A percentile compares a stretch with the other conserved stretches of the same genome.
These are phyloP conservation scores for Thelephora terrestris DNA, from an alignment of 1,284 basidiomycete species.

Conservation along the genomic window DNA sequence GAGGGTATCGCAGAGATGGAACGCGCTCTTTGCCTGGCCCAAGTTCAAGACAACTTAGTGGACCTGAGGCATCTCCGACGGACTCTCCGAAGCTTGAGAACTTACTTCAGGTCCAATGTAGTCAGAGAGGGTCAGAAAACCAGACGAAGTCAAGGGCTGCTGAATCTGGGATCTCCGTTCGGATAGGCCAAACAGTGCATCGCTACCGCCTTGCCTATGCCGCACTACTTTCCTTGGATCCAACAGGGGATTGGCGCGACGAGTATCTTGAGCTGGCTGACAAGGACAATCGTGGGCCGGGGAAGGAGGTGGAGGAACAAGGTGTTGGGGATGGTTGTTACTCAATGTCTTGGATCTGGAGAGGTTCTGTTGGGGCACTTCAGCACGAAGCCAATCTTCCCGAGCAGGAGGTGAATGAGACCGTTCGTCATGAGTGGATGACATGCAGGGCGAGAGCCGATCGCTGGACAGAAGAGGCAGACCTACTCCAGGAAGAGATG, in stretches of 20 bases:
- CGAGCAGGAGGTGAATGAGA: too few relatives aligned
- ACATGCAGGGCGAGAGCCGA: too few relatives aligned
- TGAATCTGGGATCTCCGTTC: conserved; percentile 1
- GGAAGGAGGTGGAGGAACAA: background rate
- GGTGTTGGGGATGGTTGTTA: conserved; percentile 2
- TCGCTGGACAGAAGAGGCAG: too few relatives aligned
- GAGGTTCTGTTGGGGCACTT: too few relatives aligned
- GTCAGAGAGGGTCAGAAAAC: too few relatives aligned
- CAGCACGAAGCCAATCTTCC: too few relatives aligned
- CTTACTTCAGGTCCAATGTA: background rate
- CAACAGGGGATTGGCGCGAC: conserved; percentile 9
- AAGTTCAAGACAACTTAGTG: too few relatives aligned
- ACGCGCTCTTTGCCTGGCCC: too few relatives aligned
- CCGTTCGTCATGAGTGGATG: too few relatives aligned
- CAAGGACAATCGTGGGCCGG: too few relatives aligned
- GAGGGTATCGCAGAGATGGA: too few relatives aligned
- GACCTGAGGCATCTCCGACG: background rate
- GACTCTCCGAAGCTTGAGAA: background rate
- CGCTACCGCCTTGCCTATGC: conserved; percentile 7
- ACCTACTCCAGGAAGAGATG: too few relatives aligned
- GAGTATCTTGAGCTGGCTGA: conserved; percentile 6
- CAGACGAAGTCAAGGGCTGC: conserved; percentile 7
- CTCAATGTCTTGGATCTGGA: conserved; percentile 7
- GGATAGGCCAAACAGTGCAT: conserved; percentile 2
- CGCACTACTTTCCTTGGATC: conserved; percentile 5